Base-by-base conservation (phyloP, 2,329 filamentous ascomycete species). In the Epichloe scottii region DNA sequence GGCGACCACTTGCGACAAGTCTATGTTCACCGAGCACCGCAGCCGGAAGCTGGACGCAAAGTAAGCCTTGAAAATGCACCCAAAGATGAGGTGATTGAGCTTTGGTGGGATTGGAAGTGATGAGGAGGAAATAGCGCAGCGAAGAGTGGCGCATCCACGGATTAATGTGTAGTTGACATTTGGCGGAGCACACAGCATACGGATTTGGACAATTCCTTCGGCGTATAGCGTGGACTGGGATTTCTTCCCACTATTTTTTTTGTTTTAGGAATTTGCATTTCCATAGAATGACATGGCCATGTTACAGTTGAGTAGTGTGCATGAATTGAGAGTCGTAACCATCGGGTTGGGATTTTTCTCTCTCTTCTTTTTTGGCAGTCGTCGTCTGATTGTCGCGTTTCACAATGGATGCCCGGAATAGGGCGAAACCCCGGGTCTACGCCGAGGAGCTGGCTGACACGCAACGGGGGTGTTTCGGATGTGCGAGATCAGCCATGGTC, bases 1-100 rank as follows among this genome's bases (percentile, higher is more conserved):
- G 63, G 63, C 17, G 69, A 70, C 26, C 65, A 65, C 43, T 66
- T 82, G 7, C 70, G 71, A n/a, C 79, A 82, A 60, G 66, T 77
- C 46, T 82, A 81, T 53, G 66, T 82, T 7, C 68, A 71, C 55
- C 66, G 68, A 33, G 69, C 72, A 43, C 23, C 48, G 41, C 19
- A 14, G 19, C 33, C 47, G 2, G 23, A 19, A 15, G 14, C 21
- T 2, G 48, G 34, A n/a, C 11, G 57, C 68, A 35, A 62, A 66
- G 60, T 62, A 6, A 70, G 69, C 11, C 7, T 34, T 37, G 67
- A 72, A 51, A 59, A 71, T 14, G 54, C 57, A 39, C 57, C 56
- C 49, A 61, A 55, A 48, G 73, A 76, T 51, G 70, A 74, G 56
- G 71, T 76, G 8, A 58, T 75, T 23, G 73, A 76, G 62, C 53